Base-by-base conservation (phyloP, 306 rosid species). In the Morella rubra region DNA sequence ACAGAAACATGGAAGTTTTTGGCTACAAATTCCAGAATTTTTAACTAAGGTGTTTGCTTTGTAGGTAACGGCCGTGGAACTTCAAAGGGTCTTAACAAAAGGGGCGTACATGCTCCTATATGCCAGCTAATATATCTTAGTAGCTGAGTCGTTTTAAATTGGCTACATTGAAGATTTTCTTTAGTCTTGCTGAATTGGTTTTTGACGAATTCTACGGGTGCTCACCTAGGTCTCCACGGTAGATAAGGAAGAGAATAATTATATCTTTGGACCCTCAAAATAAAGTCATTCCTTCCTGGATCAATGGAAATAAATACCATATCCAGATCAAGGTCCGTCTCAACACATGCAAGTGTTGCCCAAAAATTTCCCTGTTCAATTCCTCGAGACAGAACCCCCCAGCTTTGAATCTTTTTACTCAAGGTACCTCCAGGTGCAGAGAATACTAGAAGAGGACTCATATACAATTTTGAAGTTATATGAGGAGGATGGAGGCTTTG, bases 221-320 rank as follows among this genome's bases (percentile, higher is more conserved):
- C 85, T 90, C 90, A 5, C 97, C 98, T 12, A 90, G 97, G 89
- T 89, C 97, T 77, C 99, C 97, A 8, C 90, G 88, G 79, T 87
- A 84, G 78, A 86, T 92, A 42, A 84, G 98, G 79, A 89, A 78
- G 78, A 79, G 46, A 53, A 77, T 85, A n/a, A n/a, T n/a, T n/a
- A 73, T 72, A n/a, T 76, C 87, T 80, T 46, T 74, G 8, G 99
- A 95, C 76, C 73, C 86, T 20, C 90, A 79, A 76, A 71, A 69
- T 7, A 87, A 84, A 81, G 84, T 77, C 44, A 55, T 59, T 6
- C 83, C 86, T 32, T 81, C 89, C 24, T 69, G 82, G 81, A 73
- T 76, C 32, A 74, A 77, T 72, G 92, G 85, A 73, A 89, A 83
- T n/a, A 81, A 72, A 81, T 44, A 7, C 77, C 11, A 5, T 77